Conservation (phyloP, 352 stramenopile species). For the Phytophthora melonis region DNA sequence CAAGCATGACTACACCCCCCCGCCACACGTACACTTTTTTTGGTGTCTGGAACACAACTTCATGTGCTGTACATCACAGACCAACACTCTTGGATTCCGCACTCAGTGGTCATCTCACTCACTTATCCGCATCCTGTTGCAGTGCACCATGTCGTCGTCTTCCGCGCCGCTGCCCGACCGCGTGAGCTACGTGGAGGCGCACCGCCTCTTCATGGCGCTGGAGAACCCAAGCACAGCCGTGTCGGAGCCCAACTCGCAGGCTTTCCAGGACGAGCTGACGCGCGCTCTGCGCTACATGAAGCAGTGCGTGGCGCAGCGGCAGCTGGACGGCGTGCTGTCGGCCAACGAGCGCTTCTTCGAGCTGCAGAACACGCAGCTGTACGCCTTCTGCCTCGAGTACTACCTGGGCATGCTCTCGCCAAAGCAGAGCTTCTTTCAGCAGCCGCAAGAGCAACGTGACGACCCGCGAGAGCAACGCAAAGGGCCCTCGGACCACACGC, state of each 20-base stretch:
- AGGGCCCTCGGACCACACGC: constrained; percentile 54
- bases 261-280: constrained; percentile 38
- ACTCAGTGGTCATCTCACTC: not conserved
- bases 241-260: constrained; percentile 33
- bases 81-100: not conserved
- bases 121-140: not conserved
- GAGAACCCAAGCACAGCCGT: constrained; percentile 24
- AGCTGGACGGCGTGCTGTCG: constrained; percentile 71
- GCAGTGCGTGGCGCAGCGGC: constrained; percentile 62
- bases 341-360: constrained; percentile 84
- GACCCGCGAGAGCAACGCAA: constrained; percentile 21
- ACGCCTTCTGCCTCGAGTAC: constrained; percentile 84
- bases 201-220: constrained; percentile 36
- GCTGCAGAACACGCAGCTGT: constrained; percentile 83
- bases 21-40: not conserved
- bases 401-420: constrained; percentile 81
- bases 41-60: not conserved
- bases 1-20: too few relatives aligned
- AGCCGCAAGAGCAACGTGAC: constrained; percentile 3
- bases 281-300: constrained; percentile 33
- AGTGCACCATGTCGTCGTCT: not conserved
- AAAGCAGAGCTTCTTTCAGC: constrained; percentile 82
- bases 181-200: constrained; percentile 43
- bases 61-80: not conserved
- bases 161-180: constrained; percentile 21